These are phyloP conservation scores for Yamadazyma takamatsuzukensis DNA, from an alignment of 805 yeast species.

Conservation along the genomic window DNA sequence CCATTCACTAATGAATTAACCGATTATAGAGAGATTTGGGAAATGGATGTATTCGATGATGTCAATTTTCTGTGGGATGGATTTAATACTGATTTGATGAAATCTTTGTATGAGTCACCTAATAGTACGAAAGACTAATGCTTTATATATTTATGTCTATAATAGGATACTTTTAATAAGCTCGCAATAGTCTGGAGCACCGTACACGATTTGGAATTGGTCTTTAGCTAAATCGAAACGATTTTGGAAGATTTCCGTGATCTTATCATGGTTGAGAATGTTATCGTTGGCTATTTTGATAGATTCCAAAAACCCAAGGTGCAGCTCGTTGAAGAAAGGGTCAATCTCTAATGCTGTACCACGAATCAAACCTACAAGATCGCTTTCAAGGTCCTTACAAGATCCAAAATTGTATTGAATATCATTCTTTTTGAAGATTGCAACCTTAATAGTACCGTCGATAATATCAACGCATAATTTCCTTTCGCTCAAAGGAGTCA, in stretches of 20 bases:
- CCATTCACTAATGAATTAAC: not conserved
- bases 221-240: no score
- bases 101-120: constrained; percentile 2
- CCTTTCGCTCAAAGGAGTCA: not conserved
- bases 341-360: no score
- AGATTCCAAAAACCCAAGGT: no score
- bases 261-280: no score
- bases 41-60: not conserved
- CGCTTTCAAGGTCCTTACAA: no score
- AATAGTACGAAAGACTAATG: no score
- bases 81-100: constrained; percentile 1
- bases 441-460: not conserved
- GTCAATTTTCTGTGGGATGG: constrained; percentile 1
- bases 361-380: no score
- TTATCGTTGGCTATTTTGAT: no score
- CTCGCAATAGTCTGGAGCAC: constrained; percentile 1
- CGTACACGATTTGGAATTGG: no score
- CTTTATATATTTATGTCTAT: not conserved
- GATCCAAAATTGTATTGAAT: not conserved
- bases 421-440: not conserved
- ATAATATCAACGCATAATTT: constrained; percentile 1
- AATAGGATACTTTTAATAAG: not conserved
- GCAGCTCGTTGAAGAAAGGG: no score
- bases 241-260: no score
- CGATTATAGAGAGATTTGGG: constrained; percentile 1